phyloP scores from a whole-genome alignment of 2,329 filamentous ascomycete genomes.

The Apiospora hydei region DNA sequence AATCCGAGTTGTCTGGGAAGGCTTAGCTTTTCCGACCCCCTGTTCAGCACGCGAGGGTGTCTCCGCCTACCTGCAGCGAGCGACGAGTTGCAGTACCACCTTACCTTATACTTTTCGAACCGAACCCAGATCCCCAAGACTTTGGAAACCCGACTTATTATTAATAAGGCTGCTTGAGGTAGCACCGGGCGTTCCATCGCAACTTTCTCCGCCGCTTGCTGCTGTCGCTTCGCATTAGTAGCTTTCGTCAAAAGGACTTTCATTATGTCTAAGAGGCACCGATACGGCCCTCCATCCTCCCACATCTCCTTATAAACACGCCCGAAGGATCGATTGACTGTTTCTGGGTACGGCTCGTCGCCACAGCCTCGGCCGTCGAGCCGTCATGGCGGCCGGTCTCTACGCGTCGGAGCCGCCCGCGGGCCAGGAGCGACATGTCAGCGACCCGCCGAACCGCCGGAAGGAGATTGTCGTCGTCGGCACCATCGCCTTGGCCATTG shows the following conservation, averaged over 20 bases:
- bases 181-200: not conserved
- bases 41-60: not conserved
- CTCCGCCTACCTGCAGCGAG: not conserved
- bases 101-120: not conserved
- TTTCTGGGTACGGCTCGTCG: not conserved
- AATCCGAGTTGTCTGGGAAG: not conserved
- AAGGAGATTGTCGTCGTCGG: conserved; percentile 10
- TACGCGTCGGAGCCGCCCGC: conserved; percentile 16
- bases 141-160: not conserved
- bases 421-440: conserved; percentile 14
- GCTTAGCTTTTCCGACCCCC: conserved; percentile 11
- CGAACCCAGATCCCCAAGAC: not conserved
- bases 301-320: not conserved
- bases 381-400: not conserved
- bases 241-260: not conserved
- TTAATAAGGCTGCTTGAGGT: not conserved
- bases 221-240: not conserved
- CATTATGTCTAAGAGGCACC: not conserved
- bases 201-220: not conserved
- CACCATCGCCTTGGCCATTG: conserved; percentile 6
- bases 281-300: not conserved
- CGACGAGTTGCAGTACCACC: not conserved
- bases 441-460: conserved; percentile 5
- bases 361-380: not conserved
- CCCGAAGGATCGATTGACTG: not conserved